phyloP scores from a whole-genome alignment of 75 land plant genomes.

The Ceratopteris richardii region DNA sequence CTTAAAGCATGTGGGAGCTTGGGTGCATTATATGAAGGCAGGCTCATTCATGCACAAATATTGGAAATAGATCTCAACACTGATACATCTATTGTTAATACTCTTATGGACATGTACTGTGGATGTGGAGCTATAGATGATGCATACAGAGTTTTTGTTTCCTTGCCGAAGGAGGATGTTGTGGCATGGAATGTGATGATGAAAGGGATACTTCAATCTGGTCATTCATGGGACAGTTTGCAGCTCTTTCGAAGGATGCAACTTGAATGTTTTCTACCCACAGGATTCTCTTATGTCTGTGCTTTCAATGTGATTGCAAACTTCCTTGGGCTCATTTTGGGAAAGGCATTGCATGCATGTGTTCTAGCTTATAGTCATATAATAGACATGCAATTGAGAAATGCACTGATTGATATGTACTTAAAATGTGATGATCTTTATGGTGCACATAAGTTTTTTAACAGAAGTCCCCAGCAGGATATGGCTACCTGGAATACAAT shows the following conservation, averaged over 20 bases:
- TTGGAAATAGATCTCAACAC: no score
- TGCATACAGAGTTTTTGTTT: conserved; percentile 13
- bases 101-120: conserved; percentile 14
- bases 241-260: no score
- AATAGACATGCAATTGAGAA: conserved; percentile 18
- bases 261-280: no score
- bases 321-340: conserved; percentile 9
- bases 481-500: conserved; percentile 36
- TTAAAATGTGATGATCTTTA: conserved; percentile 14
- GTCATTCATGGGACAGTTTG: no score
- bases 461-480: conserved; percentile 27
- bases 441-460: conserved; percentile 21
- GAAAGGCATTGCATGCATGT: conserved; percentile 17
- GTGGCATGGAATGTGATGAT: conserved; percentile 19
- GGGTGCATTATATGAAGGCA: no score
- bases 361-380: conserved; percentile 10
- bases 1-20: no score
- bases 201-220: no score
- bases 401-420: conserved; percentile 35
- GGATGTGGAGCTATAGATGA: conserved; percentile 17
- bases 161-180: conserved; percentile 2
- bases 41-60: no score
- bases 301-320: conserved; percentile 40
- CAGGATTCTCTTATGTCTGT: no score
- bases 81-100: conserved; percentile 1